These are phyloP conservation scores for Ascochyta pisi DNA, from an alignment of 2,329 filamentous ascomycete genomes.

Conservation along the genomic window DNA sequence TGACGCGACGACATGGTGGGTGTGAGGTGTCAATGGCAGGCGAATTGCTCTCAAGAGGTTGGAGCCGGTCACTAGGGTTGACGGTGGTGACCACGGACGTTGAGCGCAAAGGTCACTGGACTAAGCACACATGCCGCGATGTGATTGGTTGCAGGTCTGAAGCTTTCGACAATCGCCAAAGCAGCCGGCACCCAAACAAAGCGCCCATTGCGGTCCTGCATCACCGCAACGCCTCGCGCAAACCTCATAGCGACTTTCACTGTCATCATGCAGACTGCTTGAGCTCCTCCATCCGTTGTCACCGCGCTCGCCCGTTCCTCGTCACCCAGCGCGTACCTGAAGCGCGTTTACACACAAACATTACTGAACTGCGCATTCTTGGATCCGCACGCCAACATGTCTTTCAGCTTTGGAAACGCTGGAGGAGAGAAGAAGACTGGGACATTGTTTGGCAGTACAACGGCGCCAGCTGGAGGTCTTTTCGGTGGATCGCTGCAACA, in stretches of 20 bases:
- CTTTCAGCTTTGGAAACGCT: slow-evolving; percentile 39
- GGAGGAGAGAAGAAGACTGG: slow-evolving; percentile 46
- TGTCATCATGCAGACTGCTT: slow-evolving; percentile 20
- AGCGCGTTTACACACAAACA: slow-evolving; percentile 19
- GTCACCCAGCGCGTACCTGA: slow-evolving; percentile 19
- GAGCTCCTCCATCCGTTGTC: slow-evolving; percentile 7
- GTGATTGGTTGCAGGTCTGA: slow-evolving; percentile 19
- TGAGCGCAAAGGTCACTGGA: no score
- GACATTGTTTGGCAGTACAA: slow-evolving; percentile 47
- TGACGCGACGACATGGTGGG: slow-evolving; percentile 67
- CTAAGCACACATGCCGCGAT: not conserved
- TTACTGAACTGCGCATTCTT: not conserved
- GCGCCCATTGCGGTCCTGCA: slow-evolving; percentile 16
- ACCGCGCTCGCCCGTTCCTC: not conserved
- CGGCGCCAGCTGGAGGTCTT: slow-evolving; percentile 47
- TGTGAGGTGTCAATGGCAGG: slow-evolving; percentile 48
- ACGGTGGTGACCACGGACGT: not conserved
- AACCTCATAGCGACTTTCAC: slow-evolving; percentile 2
- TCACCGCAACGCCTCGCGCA: slow-evolving; percentile 17
- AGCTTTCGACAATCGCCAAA: slow-evolving; percentile 28
- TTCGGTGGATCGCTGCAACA: slow-evolving; percentile 50
- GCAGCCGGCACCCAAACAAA: slow-evolving; percentile 12
- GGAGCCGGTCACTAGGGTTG: slow-evolving; percentile 30
- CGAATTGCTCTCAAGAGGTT: slow-evolving; percentile 35
- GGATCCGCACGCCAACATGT: slow-evolving; percentile 29